A percentile compares a stretch with the other conserved stretches of the same genome.
Conservation (phyloP, 2,329 filamentous ascomycete species). For the Cercospora canescens region DNA sequence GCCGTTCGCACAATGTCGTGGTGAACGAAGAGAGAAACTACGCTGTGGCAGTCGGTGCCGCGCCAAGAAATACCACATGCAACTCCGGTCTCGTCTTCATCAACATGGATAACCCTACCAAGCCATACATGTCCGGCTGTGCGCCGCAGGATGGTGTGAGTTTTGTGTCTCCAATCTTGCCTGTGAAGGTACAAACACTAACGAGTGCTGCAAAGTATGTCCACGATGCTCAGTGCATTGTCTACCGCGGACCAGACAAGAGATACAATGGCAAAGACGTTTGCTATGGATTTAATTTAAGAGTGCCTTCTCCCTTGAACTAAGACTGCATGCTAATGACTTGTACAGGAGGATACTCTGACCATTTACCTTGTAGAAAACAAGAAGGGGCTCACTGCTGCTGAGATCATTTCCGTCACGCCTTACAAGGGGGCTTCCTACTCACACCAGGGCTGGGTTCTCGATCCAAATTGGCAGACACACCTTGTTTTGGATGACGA, state of each 20-base stretch:
- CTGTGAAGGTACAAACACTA: not conserved
- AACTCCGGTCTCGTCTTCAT: slow-evolving; percentile 55
- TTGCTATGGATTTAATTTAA: slow-evolving; percentile 54
- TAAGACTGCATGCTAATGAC: not conserved
- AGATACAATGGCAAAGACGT: slow-evolving; percentile 49
- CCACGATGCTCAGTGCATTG: slow-evolving; percentile 57
- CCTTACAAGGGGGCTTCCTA: slow-evolving; percentile 53
- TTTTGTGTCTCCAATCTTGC: not conserved
- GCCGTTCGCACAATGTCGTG: slow-evolving; percentile 53
- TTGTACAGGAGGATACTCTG: slow-evolving; percentile 38
- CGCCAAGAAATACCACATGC: slow-evolving; percentile 47
- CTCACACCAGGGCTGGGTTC: slow-evolving; percentile 57
- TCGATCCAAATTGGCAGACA: slow-evolving; percentile 42
- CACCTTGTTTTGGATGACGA: slow-evolving; percentile 57
- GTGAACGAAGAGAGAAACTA: slow-evolving; percentile 52
- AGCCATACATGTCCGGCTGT: slow-evolving; percentile 53
- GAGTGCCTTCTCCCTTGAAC: not conserved
- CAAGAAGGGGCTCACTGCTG: slow-evolving; percentile 34
- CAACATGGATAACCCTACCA: slow-evolving; percentile 54
- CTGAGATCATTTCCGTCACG: slow-evolving; percentile 50
- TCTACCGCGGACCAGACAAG: slow-evolving; percentile 51
- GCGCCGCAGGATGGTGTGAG: slow-evolving; percentile 47
- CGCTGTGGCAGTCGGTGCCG: slow-evolving; percentile 45
- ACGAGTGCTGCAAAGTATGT: slow-evolving; percentile 42
- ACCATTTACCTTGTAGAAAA: slow-evolving; percentile 50